These are phyloP conservation scores for Vitis vinifera DNA, from an alignment of 164 flowering plant genomes.

Conservation along the genomic window DNA sequence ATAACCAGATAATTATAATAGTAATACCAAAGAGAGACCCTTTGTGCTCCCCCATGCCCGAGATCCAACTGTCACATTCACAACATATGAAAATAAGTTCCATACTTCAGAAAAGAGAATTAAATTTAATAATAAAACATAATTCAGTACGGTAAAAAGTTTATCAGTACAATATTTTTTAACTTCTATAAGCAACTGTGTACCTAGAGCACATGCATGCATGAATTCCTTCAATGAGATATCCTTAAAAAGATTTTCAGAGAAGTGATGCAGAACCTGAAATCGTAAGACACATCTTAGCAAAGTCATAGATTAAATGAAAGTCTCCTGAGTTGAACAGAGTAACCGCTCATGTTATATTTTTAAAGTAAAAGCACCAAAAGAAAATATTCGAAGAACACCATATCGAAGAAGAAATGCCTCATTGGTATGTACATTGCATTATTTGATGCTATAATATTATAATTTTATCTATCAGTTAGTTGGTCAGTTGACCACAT, in stretches of 20 bases:
- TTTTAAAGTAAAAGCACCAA: neutral
- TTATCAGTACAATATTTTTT: neutral
- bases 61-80: conserved; percentile 62
- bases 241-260: conserved; percentile 30
- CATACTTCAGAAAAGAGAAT: neutral
- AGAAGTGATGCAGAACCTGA: conserved; percentile 54
- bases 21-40: conserved; percentile 64
- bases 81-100: neutral
- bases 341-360: neutral
- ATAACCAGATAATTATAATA: conserved; percentile 6
- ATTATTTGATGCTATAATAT: neutral
- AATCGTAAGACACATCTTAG: conserved; percentile 8
- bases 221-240: conserved; percentile 48
- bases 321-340: neutral
- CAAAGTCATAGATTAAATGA: neutral
- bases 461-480: neutral
- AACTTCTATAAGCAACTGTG: conserved; percentile 9
- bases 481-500: neutral
- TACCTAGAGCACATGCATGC: conserved; percentile 79
- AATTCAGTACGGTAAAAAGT: neutral
- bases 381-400: conserved; percentile 1
- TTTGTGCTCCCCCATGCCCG: conserved; percentile 81
- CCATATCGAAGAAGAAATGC: neutral
- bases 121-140: neutral
- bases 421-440: neutral